Conservation (phyloP, 2,329 filamentous ascomycete genomes). For the Clonostachys rhizophaga region DNA sequence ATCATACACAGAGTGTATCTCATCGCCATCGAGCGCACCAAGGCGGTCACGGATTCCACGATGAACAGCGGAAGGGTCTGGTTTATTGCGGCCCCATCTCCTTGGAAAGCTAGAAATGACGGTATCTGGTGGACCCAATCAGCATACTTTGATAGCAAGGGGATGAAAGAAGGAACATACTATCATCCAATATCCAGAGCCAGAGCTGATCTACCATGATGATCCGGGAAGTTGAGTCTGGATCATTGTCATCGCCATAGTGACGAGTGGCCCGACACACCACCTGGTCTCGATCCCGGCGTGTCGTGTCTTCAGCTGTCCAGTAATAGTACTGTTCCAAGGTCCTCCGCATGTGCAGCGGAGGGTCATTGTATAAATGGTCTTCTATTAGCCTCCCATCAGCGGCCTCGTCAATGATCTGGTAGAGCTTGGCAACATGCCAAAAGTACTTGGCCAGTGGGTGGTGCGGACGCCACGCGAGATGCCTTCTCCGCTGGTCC, state of each 20-base stretch:
- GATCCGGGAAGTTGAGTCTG: constrained; percentile 5
- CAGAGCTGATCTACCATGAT: constrained; percentile 11
- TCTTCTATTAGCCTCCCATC: constrained; percentile 10
- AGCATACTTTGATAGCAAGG: neutral
- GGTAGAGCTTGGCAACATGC: constrained; percentile 8
- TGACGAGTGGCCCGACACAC: constrained; percentile 14
- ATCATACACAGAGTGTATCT: constrained; percentile 8
- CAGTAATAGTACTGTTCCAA: constrained; percentile 30
- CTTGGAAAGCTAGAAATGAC: constrained; percentile 30
- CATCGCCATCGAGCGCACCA: constrained; percentile 11
- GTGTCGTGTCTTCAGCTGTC: constrained; percentile 23
- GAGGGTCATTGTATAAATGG: constrained; percentile 13
- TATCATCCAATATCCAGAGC: constrained; percentile 10
- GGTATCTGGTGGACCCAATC: constrained; percentile 18
- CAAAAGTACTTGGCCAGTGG: constrained; percentile 11
- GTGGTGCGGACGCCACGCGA: constrained; percentile 5
- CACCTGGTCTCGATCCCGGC: constrained; percentile 19
- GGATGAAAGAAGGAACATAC: constrained; percentile 1
- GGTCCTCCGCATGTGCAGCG: constrained; percentile 22
- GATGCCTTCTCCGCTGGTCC: neutral
- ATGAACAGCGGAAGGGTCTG: constrained; percentile 26
- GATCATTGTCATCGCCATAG: constrained; percentile 3
- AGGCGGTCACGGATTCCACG: constrained; percentile 25
- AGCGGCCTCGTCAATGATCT: constrained; percentile 10
- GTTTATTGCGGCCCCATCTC: constrained; percentile 28